phyloP scores from a whole-genome alignment of 2,329 filamentous ascomycete genomes.

The Fusarium euwallaceae region DNA sequence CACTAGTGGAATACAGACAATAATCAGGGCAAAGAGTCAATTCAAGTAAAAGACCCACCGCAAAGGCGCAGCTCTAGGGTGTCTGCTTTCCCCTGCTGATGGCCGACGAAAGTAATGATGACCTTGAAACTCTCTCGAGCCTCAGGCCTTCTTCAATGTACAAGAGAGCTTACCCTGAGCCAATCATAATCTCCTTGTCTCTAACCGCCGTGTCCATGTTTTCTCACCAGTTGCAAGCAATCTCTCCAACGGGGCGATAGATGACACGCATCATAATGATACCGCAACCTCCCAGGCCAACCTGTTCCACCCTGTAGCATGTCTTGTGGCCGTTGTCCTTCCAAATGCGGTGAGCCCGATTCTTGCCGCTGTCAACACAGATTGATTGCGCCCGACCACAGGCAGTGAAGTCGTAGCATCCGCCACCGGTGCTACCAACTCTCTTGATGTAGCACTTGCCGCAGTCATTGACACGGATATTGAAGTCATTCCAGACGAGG shows the following conservation, averaged over 20 bases:
- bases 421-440: background rate
- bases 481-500: background rate
- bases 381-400: background rate
- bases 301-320: background rate
- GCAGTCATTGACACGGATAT: background rate
- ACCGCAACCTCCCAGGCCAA: background rate
- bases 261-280: background rate
- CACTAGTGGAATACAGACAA: too few species aligned
- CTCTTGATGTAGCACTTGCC: background rate
- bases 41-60: background rate
- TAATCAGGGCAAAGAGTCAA: background rate
- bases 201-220: background rate
- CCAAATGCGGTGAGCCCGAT: background rate
- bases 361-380: background rate
- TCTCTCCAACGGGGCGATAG: background rate
- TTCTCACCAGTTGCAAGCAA: background rate
- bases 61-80: background rate
- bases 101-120: background rate
- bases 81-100: background rate
- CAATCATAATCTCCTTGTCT: background rate
- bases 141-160: background rate
- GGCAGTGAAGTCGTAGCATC: background rate
- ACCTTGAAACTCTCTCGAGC: background rate
- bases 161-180: background rate
- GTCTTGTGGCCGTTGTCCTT: background rate